Conservation (phyloP, 306 rosid species). For the Amphicarpaea edgeworthii region DNA sequence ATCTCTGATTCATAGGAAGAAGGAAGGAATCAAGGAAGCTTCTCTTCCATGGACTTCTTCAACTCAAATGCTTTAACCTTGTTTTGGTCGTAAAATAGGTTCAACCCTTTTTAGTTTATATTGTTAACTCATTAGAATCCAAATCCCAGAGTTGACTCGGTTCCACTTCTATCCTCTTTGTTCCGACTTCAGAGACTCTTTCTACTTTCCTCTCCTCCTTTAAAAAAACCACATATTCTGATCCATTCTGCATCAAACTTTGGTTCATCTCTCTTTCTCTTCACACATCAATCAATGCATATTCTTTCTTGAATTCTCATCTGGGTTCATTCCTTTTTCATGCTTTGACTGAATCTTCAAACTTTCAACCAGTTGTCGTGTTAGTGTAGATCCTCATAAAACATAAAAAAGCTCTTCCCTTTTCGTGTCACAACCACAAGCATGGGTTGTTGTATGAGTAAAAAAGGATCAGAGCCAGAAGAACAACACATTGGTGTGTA, state of each 20-base stretch:
- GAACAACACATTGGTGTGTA: slow-evolving; percentile 44
- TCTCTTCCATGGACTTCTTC: slow-evolving; percentile 1
- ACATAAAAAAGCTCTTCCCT: background rate
- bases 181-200: slow-evolving; percentile 36
- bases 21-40: background rate
- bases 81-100: slow-evolving; percentile 3
- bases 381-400: background rate
- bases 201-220: slow-evolving; percentile 18
- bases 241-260: slow-evolving; percentile 42
- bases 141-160: slow-evolving; percentile 54
- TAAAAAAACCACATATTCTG: background rate
- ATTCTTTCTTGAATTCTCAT: slow-evolving; percentile 23
- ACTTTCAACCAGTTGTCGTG: background rate
- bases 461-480: slow-evolving; percentile 47
- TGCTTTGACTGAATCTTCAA: background rate
- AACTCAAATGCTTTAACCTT: background rate
- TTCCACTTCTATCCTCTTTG: background rate
- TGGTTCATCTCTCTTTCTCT: background rate
- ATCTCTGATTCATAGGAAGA: slow-evolving; percentile 15
- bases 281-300: background rate
- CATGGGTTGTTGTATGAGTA: slow-evolving; percentile 80
- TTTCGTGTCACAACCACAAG: slow-evolving; percentile 21
- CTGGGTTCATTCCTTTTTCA: slow-evolving; percentile 32
- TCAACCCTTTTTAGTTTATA: background rate
- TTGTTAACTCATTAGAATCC: slow-evolving; percentile 1